phyloP scores from a whole-genome alignment of 2,329 filamentous ascomycete genomes.

The Basipetospora chlamydospora region DNA sequence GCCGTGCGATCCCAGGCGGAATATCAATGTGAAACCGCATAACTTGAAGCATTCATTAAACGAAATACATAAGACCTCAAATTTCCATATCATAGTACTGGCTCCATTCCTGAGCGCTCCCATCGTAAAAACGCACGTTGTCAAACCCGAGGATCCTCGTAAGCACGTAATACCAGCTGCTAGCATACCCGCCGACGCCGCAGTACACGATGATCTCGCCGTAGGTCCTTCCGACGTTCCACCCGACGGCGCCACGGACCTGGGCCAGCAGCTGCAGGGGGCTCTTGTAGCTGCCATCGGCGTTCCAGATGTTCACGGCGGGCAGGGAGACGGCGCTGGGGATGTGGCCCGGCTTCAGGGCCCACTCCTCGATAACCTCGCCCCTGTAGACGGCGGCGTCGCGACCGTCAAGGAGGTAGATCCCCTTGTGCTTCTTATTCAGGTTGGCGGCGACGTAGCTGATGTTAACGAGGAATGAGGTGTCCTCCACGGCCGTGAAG shows the following conservation, averaged over 20 bases:
- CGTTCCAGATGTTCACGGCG: conserved; percentile 2
- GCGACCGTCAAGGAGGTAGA: conserved; percentile 3
- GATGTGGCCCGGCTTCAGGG: conserved; percentile 2
- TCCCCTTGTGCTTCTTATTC: conserved; percentile 1
- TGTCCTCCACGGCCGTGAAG: conserved; percentile 1
- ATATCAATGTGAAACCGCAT: too few species aligned
- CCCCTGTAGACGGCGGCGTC: conserved; percentile 4
- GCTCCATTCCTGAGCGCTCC: conserved; percentile 5
- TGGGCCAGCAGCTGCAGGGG: background rate
- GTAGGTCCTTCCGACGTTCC: background rate
- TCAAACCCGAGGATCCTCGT: conserved; percentile 4
- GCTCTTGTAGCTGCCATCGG: conserved; percentile 1
- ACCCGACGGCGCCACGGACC: background rate
- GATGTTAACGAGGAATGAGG: conserved; percentile 5
- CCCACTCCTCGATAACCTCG: background rate
- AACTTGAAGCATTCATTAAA: too few species aligned
- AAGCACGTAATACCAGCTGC: conserved; percentile 4
- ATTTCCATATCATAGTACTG: conserved; percentile 5
- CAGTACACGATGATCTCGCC: conserved; percentile 5
- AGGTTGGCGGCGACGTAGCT: conserved; percentile 3
- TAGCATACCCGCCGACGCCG: conserved; percentile 2
- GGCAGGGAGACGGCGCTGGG: conserved; percentile 2
- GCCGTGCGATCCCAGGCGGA: too few species aligned
- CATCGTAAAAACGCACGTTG: conserved; percentile 5
- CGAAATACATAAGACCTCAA: background rate